These are phyloP conservation scores for Fomitopsis palustris DNA, from an alignment of 1,284 basidiomycete species.

Conservation along the genomic window DNA sequence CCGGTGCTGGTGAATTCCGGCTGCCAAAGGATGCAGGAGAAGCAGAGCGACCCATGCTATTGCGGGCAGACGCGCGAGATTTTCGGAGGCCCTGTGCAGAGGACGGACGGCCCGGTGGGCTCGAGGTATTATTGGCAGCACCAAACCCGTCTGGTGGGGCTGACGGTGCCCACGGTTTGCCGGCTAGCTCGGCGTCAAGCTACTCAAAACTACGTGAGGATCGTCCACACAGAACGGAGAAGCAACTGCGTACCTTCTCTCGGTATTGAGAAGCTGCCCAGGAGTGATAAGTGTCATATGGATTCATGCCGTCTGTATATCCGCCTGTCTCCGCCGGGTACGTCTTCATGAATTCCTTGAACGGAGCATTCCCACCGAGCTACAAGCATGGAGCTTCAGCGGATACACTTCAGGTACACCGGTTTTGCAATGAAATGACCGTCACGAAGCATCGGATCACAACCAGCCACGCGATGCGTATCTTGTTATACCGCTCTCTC, in stretches of 20 bases:
- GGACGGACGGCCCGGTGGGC: conserved; percentile 52
- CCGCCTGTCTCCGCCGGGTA: conserved; percentile 77
- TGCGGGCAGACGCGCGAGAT: conserved; percentile 63
- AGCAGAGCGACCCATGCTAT: conserved; percentile 41
- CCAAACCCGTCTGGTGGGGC: conserved; percentile 48
- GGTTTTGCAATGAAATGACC: not conserved
- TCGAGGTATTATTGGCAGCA: conserved; percentile 27
- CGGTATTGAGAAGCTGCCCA: conserved; percentile 93
- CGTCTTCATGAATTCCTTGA: conserved; percentile 73
- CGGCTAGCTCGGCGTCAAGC: conserved; percentile 70
- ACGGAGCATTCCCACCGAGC: conserved; percentile 84
- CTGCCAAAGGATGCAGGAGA: conserved; percentile 51
- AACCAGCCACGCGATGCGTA: not conserved
- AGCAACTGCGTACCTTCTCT: conserved; percentile 64
- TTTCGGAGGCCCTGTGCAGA: conserved; percentile 76
- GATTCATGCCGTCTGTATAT: conserved; percentile 64
- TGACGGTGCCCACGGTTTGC: conserved; percentile 69
- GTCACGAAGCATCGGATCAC: not conserved
- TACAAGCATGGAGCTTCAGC: conserved; percentile 28
- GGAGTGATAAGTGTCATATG: conserved; percentile 84
- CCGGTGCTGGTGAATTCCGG: conserved; percentile 34
- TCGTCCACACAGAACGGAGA: not conserved
- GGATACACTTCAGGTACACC: not conserved
- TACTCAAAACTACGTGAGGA: conserved; percentile 25
- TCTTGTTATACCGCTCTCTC: too few species aligned